Conservation (phyloP, 2,329 filamentous ascomycete genomes). For the Metarhizium anisopliae region DNA sequence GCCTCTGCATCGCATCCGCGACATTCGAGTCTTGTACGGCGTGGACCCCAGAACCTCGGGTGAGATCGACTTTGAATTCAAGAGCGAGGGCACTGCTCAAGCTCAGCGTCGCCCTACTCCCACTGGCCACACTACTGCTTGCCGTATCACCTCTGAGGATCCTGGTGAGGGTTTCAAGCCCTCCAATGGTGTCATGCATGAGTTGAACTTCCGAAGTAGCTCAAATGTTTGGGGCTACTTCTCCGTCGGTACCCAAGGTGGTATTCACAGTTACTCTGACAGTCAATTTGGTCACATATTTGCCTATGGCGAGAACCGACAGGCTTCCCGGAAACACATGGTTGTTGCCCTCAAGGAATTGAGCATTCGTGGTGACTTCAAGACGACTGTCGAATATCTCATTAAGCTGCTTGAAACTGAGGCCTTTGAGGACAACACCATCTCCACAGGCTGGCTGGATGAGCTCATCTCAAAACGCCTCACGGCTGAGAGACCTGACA, state of each 20-base stretch:
- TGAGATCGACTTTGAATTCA: slow-evolving; percentile 95
- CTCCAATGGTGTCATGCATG: slow-evolving; percentile 97
- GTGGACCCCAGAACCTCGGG: slow-evolving; percentile 80
- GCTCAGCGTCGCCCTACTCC: slow-evolving; percentile 84
- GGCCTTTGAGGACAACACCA: slow-evolving; percentile 97
- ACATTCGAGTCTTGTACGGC: slow-evolving; percentile 93
- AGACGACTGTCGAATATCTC: slow-evolving; percentile 95
- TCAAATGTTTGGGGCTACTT: slow-evolving; percentile 99
- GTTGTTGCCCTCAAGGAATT: slow-evolving; percentile 96
- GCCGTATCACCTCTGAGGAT: slow-evolving; percentile 98
- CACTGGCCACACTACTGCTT: slow-evolving; percentile 95
- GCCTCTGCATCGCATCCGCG: slow-evolving; percentile 86
- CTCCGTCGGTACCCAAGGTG: slow-evolving; percentile 91
- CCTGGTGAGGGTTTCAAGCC: slow-evolving; percentile 99
- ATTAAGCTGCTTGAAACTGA: slow-evolving; percentile 98
- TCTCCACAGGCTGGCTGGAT: slow-evolving; percentile 97
- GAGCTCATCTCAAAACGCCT: slow-evolving; percentile 97
- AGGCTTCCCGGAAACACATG: slow-evolving; percentile 97
- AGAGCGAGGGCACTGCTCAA: slow-evolving; percentile 70
- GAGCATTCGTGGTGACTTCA: slow-evolving; percentile 98
- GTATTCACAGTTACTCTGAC: slow-evolving; percentile 98
- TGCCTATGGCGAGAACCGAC: slow-evolving; percentile 94
- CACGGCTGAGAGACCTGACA: slow-evolving; percentile 90
- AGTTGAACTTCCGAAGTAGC: slow-evolving; percentile 96
- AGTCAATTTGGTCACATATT: slow-evolving; percentile 99